phyloP scores from a whole-genome alignment of 2,329 filamentous ascomycete genomes.

The Colletotrichum cordylinicola region DNA sequence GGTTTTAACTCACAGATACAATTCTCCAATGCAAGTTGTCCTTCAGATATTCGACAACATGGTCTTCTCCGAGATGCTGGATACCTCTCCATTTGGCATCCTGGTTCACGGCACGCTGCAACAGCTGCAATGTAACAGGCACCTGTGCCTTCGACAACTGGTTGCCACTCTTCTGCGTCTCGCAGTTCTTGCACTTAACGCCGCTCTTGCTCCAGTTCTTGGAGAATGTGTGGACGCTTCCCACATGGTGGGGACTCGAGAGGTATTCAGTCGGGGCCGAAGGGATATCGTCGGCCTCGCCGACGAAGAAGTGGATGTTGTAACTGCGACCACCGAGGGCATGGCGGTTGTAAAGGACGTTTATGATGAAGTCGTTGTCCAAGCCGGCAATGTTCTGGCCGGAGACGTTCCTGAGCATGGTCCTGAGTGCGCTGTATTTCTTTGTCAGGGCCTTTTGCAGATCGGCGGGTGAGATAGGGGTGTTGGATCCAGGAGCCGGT shows the following conservation, averaged over 20 bases:
- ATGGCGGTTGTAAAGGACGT: too few relatives aligned
- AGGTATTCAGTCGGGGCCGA: neutral
- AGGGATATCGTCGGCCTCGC: too few relatives aligned
- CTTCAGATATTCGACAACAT: neutral
- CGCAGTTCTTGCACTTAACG: neutral
- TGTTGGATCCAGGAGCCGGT: too few relatives aligned
- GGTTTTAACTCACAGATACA: neutral
- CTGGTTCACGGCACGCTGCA: neutral
- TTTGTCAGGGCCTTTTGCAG: too few relatives aligned
- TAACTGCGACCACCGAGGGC: too few relatives aligned
- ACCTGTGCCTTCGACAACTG: neutral
- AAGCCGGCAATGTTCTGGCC: too few relatives aligned
- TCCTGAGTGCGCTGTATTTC: too few relatives aligned
- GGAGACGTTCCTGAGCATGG: too few relatives aligned
- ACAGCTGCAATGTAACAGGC: neutral
- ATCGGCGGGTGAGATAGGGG: too few relatives aligned
- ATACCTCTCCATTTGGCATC: neutral
- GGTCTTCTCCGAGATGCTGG: neutral
- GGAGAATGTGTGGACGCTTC: neutral
- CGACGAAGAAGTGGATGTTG: too few relatives aligned
- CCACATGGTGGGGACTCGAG: neutral
- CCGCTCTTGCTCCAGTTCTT: neutral
- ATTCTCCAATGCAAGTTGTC: neutral
- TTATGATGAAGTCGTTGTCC: too few relatives aligned
- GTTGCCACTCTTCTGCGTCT: accelerated